Conservation (phyloP, 2,329 filamentous ascomycete species). For the Pyrenophora graminea region DNA sequence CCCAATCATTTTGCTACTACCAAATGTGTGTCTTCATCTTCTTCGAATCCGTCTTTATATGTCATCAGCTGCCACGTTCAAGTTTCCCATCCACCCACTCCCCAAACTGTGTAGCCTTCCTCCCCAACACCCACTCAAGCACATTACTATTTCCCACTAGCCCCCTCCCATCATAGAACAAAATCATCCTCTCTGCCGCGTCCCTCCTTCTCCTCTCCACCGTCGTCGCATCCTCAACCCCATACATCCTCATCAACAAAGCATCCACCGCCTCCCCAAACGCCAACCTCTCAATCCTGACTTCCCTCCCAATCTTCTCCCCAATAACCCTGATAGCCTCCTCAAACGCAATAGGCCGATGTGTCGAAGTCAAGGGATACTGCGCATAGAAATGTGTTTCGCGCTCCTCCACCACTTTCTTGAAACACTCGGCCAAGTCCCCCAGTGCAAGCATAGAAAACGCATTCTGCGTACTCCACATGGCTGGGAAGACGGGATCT, state of each 20-base stretch:
- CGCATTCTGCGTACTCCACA: constrained; percentile 23
- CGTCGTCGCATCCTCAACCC: not conserved
- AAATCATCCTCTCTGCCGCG: no score
- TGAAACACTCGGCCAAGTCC: constrained; percentile 33
- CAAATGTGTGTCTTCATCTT: no score
- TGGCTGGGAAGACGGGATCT: constrained; percentile 20
- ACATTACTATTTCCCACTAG: constrained; percentile 1
- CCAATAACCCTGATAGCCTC: constrained; percentile 22
- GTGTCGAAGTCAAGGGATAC: constrained; percentile 33
- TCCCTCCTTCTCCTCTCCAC: not conserved
- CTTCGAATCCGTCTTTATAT: no score
- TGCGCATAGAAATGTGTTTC: constrained; percentile 35
- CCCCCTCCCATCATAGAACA: no score
- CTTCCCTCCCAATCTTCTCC: constrained; percentile 29
- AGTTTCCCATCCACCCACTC: not conserved
- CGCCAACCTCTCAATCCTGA: constrained; percentile 20
- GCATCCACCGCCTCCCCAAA: constrained; percentile 24
- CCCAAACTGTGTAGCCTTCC: not conserved
- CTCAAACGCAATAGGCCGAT: constrained; percentile 18
- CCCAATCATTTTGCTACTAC: no score
- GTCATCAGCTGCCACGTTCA: no score
- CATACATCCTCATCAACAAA: constrained; percentile 10
- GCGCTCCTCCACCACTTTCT: constrained; percentile 25
- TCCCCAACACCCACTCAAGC: not conserved
- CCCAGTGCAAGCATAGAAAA: constrained; percentile 33